phyloP scores from a whole-genome alignment of 257 asterid species.

The Ballota nigra region DNA sequence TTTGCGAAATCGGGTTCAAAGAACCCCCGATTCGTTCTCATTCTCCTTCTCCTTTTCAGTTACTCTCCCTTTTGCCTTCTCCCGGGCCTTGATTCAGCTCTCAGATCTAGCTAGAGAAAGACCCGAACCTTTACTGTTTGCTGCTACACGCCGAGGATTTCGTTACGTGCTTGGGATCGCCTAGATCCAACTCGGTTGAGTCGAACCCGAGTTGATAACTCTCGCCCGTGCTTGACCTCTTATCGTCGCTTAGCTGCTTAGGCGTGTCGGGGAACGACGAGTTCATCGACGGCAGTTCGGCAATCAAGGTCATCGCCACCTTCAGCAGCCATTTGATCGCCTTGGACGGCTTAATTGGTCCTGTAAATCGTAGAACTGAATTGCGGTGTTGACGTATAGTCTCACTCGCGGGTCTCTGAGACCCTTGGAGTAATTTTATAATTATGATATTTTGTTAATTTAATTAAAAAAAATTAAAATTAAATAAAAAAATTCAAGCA shows the following conservation, averaged over 20 bases:
- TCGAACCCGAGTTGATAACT: constrained; percentile 50
- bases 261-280: constrained; percentile 57
- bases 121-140: constrained; percentile 51
- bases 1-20: constrained; percentile 43
- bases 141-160: constrained; percentile 45
- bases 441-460: no score
- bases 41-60: constrained; percentile 51
- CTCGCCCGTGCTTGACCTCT: constrained; percentile 49
- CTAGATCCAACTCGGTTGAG: constrained; percentile 51
- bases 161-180: constrained; percentile 26
- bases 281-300: constrained; percentile 64
- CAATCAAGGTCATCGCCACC: constrained; percentile 62
- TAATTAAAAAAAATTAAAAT: no score
- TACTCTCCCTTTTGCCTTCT: constrained; percentile 48
- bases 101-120: constrained; percentile 57
- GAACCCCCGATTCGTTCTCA: constrained; percentile 31
- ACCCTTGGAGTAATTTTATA: constrained; percentile 76
- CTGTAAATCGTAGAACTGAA: constrained; percentile 87
- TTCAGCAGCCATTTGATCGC: constrained; percentile 91
- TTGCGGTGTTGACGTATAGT: constrained; percentile 82
- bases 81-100: constrained; percentile 49
- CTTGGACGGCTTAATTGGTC: constrained; percentile 82
- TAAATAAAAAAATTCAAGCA: no score
- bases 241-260: constrained; percentile 63
- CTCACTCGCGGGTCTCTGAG: constrained; percentile 76